Evolutionary conservation across 805 yeast species (phyloP), one percentile per base, ranked within the genome.

Genomic region (Komagataella pseudopastoris): DNA sequence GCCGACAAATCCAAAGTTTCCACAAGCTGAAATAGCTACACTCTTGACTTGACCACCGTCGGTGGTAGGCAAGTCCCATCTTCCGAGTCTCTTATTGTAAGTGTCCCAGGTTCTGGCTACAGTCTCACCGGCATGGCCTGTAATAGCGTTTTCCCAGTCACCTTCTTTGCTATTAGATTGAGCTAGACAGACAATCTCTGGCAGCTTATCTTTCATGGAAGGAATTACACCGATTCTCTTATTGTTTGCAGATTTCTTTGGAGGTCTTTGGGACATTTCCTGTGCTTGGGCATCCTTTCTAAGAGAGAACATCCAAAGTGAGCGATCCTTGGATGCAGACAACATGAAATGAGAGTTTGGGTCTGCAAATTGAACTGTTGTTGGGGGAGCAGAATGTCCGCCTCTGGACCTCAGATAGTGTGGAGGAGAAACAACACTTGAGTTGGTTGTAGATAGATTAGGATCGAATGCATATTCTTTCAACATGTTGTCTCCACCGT

Each of bases 201-300:
- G 85, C 58, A 88, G 81, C 59, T 87, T 86, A 52, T 80, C 89
- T 53, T 75, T 77, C 59, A 78, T 68, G 30, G 76, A 69, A 24
- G 71, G 67, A 10, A 70, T 70, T 6, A 69, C 63, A n/a, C 90
- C 89, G 4, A 77, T 85, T 50, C 71, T 68, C 57, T 85, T 60
- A 18, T 67, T 65, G 46, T 77, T 77, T 53, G 73, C 71, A 10
- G 60, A 54, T 18, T 65, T 68, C 49, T 60, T 63, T 7, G 70
- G 73, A 18, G 77, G 70, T 56, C 85, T 78, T 66, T 90, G 97
- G 0, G 97, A 89, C 60, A 93, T 69, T 63, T 89, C 95, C 61
- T 88, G 96, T 3, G 96, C 87, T 67, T 93, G 99, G 0, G 97
- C 95, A 65, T 93, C 98, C 64, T 93, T 93, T 59, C 98, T 77